Evolutionary conservation across 257 asterid genomes (phyloP), one percentile per base, ranked within the genome.

Genomic region (Marsdenia floribunda): DNA sequence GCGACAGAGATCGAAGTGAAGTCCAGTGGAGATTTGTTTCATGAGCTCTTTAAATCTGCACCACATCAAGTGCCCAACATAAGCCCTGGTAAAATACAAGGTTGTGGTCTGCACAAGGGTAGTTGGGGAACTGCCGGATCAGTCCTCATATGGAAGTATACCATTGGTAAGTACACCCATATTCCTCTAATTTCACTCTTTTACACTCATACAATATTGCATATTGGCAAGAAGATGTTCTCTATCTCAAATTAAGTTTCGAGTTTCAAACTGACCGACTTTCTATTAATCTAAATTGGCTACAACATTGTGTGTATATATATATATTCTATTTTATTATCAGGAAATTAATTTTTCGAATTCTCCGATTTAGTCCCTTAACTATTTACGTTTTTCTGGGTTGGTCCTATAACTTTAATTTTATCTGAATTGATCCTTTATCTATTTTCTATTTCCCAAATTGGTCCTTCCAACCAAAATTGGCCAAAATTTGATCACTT

Each of bases 91-190:
- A 71, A 50, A 1, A 3, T 80, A 44, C 71, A 77, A 0, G 33
- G 71, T 38, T 79, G 68, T 35, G 75, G 80, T 49, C 54, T 79
- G 71, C 61, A 33, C 11, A 6, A 13, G 0, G 83, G 86, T 47
- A 67, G 69, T 3, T 82, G 83, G 81, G 86, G 81, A 47, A 44
- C 58, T 15, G 76, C 57, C 59, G 80, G 80, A 7, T 77, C 80
- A 5, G 22, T 80, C 76, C 14, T 74, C 59, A 11, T 2, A 26
- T 71, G 71, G 70, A 67, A 63, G 22, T 26, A 49, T 59, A 60
- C 38, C 64, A 60, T 21, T 15, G 75, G 68, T 71, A 38, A 71
- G 42, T n/a, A n/a, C 9, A 5, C 9, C 46, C 24, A n/a, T 24
- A 53, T 73, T 47, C 1, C 57, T 71, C 11, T 44, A 42, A 5